Base-by-base conservation (phyloP, 2,329 filamentous ascomycete species). In the Paecilomyces dactylethromorphus region DNA sequence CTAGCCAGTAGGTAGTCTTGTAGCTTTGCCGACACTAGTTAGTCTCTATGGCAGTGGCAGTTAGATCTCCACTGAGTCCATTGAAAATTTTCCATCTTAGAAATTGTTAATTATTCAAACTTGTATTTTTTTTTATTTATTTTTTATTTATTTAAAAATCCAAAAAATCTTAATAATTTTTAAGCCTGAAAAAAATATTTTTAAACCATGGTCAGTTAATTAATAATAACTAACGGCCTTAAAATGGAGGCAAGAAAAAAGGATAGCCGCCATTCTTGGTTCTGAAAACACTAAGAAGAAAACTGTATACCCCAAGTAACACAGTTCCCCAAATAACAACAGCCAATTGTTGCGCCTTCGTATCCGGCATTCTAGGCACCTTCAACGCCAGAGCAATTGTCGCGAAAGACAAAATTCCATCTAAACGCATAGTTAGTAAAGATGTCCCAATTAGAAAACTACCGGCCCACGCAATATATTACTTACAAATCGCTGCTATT, bases 251-350 rank as follows among this genome's bases (percentile, higher is more conserved):
- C 62, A 99, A 82, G 70, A 87, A 92, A 78, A 97, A 97, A 15
- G 92, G 92, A 76, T 99, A 99, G 24, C 91, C 91, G 33, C 87
- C 87, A 72, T 97, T 99, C 87, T 99, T 99, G 68, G 89, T 81
- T 68, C 92, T 87, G 84, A 99, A 99, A 63, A 96, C 82, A 76
- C 90, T 97, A 65, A 99, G 84, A 63, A 99, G 81, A 78, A 96
- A 94, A 79, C 92, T 96, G 81, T 97, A 97, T 77, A 92, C 86
- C 63, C 89, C 77, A 66, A 96, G 87, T 58, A 97, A 77, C 31
- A 94, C 79, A 53, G 80, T 84, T 21, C 85, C 87, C 90, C 92
- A 97, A 51, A 89, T 81, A 59, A 97, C 76, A 5, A 96, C 87
- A 35, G 89, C 88, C 39, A 94, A 79, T 73, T 94, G 88, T 77